Conservation (phyloP, 2,329 filamentous ascomycete genomes). For the Diaporthe nobilis region DNA sequence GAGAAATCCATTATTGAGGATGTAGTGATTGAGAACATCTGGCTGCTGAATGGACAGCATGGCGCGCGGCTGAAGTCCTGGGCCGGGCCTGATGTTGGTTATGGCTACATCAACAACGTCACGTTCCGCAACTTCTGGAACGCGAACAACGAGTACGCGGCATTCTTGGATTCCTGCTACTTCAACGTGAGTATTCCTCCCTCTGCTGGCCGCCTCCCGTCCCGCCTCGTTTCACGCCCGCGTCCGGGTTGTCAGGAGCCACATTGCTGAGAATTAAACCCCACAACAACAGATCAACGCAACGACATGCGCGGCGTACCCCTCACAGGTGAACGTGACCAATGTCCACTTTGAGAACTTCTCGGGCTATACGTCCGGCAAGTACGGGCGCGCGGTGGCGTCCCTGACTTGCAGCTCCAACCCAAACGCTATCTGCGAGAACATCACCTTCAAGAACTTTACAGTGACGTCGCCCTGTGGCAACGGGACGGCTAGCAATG, state of each 20-base stretch:
- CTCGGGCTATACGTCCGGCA: constrained; percentile 68
- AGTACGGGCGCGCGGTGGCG: constrained; percentile 67
- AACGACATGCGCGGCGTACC: constrained; percentile 65
- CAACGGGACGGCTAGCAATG: constrained; percentile 46
- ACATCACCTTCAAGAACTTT: constrained; percentile 69
- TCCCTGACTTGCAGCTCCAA: constrained; percentile 68
- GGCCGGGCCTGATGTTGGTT: constrained; percentile 70
- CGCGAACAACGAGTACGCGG: constrained; percentile 69
- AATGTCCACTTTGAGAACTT: constrained; percentile 73
- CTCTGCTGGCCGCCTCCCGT: neutral
- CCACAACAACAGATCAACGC: constrained; percentile 51
- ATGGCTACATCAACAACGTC: constrained; percentile 73
- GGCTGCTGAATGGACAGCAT: constrained; percentile 65
- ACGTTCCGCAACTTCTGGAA: constrained; percentile 74
- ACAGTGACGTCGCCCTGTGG: constrained; percentile 65
- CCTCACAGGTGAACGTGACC: constrained; percentile 70
- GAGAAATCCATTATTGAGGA: constrained; percentile 69
- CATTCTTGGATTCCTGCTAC: constrained; percentile 74
- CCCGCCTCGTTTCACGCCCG: neutral
- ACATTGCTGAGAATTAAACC: neutral
- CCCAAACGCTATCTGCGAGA: constrained; percentile 66
- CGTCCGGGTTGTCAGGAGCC: neutral
- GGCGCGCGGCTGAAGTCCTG: constrained; percentile 73
- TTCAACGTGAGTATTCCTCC: constrained; percentile 63
- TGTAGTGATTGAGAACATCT: constrained; percentile 72